Conservation (phyloP, 2,329 filamentous ascomycete species). For the Ascochyta pisi region DNA sequence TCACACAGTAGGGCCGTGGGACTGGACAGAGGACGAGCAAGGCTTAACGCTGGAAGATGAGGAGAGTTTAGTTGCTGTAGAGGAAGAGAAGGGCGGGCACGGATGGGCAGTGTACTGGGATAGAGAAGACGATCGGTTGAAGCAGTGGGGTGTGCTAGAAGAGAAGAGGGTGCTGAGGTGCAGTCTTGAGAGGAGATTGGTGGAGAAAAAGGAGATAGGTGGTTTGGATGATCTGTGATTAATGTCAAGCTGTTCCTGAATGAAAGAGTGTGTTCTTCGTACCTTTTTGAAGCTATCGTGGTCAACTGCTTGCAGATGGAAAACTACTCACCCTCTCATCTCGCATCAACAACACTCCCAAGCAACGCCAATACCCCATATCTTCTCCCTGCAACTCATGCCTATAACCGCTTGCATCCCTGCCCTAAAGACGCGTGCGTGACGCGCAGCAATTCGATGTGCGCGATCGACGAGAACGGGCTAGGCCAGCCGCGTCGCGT, state of each 20-base stretch:
- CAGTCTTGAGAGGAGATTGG: constrained; percentile 53
- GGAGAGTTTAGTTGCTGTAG: constrained; percentile 64
- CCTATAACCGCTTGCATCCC: background rate
- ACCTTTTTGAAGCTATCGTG: background rate
- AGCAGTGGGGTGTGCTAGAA: constrained; percentile 45
- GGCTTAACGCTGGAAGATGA: constrained; percentile 62
- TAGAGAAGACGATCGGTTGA: constrained; percentile 55
- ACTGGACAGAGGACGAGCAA: constrained; percentile 71
- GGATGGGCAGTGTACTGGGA: constrained; percentile 63
- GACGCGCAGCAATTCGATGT: constrained; percentile 12
- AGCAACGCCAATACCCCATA: background rate
- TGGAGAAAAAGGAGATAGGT: constrained; percentile 29
- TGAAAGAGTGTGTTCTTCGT: background rate
- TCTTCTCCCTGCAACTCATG: background rate
- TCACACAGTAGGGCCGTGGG: constrained; percentile 80
- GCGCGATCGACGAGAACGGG: constrained; percentile 7
- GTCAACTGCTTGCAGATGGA: background rate
- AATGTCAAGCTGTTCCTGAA: background rate
- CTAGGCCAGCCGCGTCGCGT: constrained; percentile 9
- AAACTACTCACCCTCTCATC: background rate
- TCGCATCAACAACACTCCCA: background rate
- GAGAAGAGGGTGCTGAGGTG: constrained; percentile 54
- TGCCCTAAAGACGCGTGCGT: constrained; percentile 2
- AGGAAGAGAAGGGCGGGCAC: constrained; percentile 56
- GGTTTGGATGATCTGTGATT: constrained; percentile 14